These are phyloP conservation scores for Hanseniaspora guilliermondii DNA, from an alignment of 805 yeast genomes.

Conservation along the genomic window DNA sequence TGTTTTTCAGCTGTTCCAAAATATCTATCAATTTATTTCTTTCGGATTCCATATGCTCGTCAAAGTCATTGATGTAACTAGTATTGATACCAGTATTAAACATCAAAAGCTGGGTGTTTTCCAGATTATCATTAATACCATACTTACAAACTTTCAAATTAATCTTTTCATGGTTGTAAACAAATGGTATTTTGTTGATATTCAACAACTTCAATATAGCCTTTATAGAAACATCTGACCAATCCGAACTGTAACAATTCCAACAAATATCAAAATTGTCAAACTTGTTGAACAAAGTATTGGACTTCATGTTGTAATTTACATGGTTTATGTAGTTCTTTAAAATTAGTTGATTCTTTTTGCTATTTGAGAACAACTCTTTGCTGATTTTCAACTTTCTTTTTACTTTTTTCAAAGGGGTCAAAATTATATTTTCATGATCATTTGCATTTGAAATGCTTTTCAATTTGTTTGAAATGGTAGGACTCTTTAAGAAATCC, in stretches of 20 bases:
- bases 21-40: constrained; percentile 27
- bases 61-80: constrained; percentile 23
- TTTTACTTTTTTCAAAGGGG: constrained; percentile 10
- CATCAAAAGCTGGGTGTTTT: constrained; percentile 26
- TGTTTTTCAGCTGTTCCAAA: constrained; percentile 26
- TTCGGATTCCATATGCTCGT: constrained; percentile 22
- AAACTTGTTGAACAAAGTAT: neutral
- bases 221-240: constrained; percentile 3
- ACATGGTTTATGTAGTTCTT: constrained; percentile 4
- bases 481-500: constrained; percentile 6
- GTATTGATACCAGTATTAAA: constrained; percentile 32
- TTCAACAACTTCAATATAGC: neutral
- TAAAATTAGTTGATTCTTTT: neutral
- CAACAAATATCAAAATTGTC: neutral
- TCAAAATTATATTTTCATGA: neutral
- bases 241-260: neutral
- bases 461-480: neutral
- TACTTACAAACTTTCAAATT: constrained; percentile 3
- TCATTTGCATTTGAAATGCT: neutral
- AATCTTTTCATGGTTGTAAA: constrained; percentile 14
- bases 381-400: neutral
- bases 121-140: constrained; percentile 15
- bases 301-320: constrained; percentile 4
- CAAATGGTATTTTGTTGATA: constrained; percentile 20
- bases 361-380: neutral